phyloP scores from a whole-genome alignment of 1,284 basidiomycete genomes.

The Sanghuangporus baumii region DNA sequence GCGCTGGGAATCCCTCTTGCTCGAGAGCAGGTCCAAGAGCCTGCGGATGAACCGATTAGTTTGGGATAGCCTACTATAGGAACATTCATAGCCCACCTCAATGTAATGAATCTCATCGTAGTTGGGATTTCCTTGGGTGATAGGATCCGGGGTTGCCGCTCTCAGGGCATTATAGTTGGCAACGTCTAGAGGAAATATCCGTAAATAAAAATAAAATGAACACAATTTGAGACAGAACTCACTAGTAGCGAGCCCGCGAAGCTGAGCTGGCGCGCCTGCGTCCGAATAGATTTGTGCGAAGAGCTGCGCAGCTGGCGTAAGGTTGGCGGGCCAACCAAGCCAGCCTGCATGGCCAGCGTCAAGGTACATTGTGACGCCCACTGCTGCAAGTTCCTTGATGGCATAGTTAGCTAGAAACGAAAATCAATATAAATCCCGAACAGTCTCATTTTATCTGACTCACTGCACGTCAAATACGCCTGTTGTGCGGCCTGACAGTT shows the following conservation, averaged over 20 bases:
- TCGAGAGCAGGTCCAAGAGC: slow-evolving; percentile 44
- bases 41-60: slow-evolving; percentile 21
- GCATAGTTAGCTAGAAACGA: slow-evolving; percentile 50
- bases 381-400: slow-evolving; percentile 46
- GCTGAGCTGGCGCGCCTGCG: slow-evolving; percentile 45
- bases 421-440: background rate
- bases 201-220: background rate
- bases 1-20: slow-evolving; percentile 46
- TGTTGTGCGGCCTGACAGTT: slow-evolving; percentile 49
- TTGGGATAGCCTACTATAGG: background rate
- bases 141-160: slow-evolving; percentile 49
- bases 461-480: slow-evolving; percentile 39
- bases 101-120: slow-evolving; percentile 61
- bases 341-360: slow-evolving; percentile 64
- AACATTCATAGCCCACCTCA: slow-evolving; percentile 31
- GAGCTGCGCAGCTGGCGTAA: slow-evolving; percentile 50
- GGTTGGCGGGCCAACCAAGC: slow-evolving; percentile 55
- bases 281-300: slow-evolving; percentile 44
- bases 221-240: slow-evolving; percentile 12
- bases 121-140: slow-evolving; percentile 52
- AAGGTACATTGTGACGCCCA: slow-evolving; percentile 55
- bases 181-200: slow-evolving; percentile 32
- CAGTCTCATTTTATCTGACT: background rate
- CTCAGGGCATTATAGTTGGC: slow-evolving; percentile 59
- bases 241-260: slow-evolving; percentile 57